phyloP scores from a whole-genome alignment of 2,329 filamentous ascomycete species.

The Cordyceps fumosorosea region DNA sequence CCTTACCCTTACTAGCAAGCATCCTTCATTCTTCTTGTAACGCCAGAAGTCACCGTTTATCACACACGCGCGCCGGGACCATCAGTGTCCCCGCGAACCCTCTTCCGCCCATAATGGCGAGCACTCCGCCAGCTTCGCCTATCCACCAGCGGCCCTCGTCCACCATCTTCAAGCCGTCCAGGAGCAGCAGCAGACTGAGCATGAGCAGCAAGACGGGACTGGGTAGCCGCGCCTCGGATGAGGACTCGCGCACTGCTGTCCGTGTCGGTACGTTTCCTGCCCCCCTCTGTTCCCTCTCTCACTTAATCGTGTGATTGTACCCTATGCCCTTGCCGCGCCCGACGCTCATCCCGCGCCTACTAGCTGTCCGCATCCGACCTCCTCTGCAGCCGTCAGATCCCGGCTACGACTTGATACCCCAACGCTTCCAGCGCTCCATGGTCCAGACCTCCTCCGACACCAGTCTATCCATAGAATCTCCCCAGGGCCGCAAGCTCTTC shows the following conservation, averaged over 20 bases:
- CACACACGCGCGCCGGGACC: slow-evolving; percentile 8
- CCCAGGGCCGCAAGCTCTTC: slow-evolving; percentile 89
- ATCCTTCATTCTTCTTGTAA: neutral
- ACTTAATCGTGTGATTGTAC: neutral
- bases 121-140: slow-evolving; percentile 64
- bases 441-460: slow-evolving; percentile 84
- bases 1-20: slow-evolving; percentile 10
- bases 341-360: neutral
- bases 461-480: slow-evolving; percentile 80
- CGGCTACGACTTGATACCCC: slow-evolving; percentile 89
- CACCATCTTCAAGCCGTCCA: slow-evolving; percentile 66
- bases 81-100: slow-evolving; percentile 2
- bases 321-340: neutral
- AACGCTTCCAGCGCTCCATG: slow-evolving; percentile 88
- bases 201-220: slow-evolving; percentile 69
- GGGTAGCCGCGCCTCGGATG: slow-evolving; percentile 79
- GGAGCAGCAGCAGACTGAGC: slow-evolving; percentile 82
- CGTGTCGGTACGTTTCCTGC: slow-evolving; percentile 75
- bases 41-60: neutral
- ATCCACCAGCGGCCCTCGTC: slow-evolving; percentile 66
- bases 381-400: slow-evolving; percentile 78
- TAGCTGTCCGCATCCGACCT: slow-evolving; percentile 89
- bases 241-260: slow-evolving; percentile 84
- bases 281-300: neutral
- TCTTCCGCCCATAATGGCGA: slow-evolving; percentile 45